Evolutionary conservation across 768 basidiomycete genomes (phyloP).

Genomic region (Calocera viscosa): DNA sequence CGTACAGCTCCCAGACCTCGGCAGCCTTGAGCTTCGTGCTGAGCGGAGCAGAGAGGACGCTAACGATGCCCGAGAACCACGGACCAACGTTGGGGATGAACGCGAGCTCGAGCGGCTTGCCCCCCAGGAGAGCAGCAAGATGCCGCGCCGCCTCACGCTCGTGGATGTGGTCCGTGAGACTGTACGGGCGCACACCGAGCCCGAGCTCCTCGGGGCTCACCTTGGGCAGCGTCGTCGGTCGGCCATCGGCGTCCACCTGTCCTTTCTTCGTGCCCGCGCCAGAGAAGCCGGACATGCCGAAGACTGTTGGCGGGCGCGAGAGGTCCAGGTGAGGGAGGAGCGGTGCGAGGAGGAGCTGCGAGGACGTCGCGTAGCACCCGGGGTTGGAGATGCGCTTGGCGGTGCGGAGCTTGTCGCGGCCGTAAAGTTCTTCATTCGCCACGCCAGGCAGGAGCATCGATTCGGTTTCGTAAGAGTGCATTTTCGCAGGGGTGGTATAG

Average conservation of each 20-base stretch:
- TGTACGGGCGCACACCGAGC: conserved; percentile 70
- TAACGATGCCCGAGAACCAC: conserved; percentile 95
- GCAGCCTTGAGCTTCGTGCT: conserved; percentile 50
- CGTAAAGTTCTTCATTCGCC: conserved; percentile 62
- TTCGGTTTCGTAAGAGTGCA: not conserved
- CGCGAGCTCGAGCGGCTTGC: conserved; percentile 42
- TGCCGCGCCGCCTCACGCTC: conserved; percentile 88
- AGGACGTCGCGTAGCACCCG: conserved; percentile 91
- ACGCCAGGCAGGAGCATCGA: not conserved
- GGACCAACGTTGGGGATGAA: conserved; percentile 81
- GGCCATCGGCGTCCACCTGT: conserved; percentile 49
- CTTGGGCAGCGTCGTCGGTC: conserved; percentile 67
- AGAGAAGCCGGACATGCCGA: conserved; percentile 88
- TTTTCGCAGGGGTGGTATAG: not conserved
- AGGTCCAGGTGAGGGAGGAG: conserved; percentile 56
- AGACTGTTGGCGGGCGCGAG: conserved; percentile 62
- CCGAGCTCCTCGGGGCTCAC: conserved; percentile 60
- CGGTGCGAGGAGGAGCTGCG: conserved; percentile 84
- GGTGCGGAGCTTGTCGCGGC: conserved; percentile 48
- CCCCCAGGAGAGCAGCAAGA: conserved; percentile 48
- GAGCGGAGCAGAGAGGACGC: conserved; percentile 73
- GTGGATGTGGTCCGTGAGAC: conserved; percentile 95
- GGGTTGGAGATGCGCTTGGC: conserved; percentile 91
- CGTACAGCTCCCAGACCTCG: conserved; percentile 61
- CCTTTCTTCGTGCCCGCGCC: conserved; percentile 82